Evolutionary conservation across 805 yeast genomes (phyloP), one percentile per base, ranked within the genome.

Genomic region (Kazachstania africana): DNA sequence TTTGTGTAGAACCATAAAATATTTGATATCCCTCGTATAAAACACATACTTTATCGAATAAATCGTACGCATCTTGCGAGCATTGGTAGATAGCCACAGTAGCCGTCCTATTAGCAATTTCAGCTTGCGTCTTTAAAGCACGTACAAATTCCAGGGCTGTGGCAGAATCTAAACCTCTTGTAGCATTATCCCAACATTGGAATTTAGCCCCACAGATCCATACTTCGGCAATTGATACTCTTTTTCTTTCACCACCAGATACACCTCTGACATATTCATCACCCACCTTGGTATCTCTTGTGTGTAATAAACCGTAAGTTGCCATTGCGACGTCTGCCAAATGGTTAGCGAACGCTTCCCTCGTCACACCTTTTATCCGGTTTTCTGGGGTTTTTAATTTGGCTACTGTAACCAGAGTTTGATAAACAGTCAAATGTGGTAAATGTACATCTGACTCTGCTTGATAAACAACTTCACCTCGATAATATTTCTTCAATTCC

Each of bases 241-340:
- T 71, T 57, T 80, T 79, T 42, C 93, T 63, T 59, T 81, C 91
- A 64, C 91, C 91, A 48, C 93, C 88, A 31, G 88, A 75, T 25
- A 78, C 81, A 60, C 84, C 81, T 50, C 82, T 66, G 18, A 77
- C 66, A 25, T 66, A 59, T 38, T 72, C 79, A 46, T 65, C 66
- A 37, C 79, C 79, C 22, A 73, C 79, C 39, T 67, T 69, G n/a
- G 79, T 72, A 49, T 70, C 59, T 37, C 63, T 61, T 5, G 81
- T 71, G 50, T 73, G 81, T 8, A 66, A 56, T 25, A 77, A 59
- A 36, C 81, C 83, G 45, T 70, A 75, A 23, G 65, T 66, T 14
- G 70, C 72, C 71, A 67, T 64, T 20, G 53, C 55, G 10, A 70
- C 74, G 34, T 66, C 63, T 5, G 76, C 57, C 53, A 74, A 51